Evolutionary conservation across 2,329 filamentous ascomycete species (phyloP), one percentile per base, ranked within the genome.

Genomic region (Aspergillus brunneoviolaceus): DNA sequence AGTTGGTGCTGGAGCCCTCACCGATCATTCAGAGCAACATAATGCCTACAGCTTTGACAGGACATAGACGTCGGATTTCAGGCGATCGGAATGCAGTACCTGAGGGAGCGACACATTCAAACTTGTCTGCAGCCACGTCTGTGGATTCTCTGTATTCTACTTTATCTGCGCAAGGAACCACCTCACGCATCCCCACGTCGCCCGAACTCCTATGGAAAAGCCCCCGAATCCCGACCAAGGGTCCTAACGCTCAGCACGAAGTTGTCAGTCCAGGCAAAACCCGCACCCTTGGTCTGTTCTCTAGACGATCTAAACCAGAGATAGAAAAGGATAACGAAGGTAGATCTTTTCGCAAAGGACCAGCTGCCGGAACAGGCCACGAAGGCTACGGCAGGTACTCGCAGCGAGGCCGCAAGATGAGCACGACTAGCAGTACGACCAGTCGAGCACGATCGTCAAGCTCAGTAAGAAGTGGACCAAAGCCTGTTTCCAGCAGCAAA

Each of bases 311-410:
- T 14, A 96, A 91, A 74, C 81, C 85, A 0, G 81, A 85, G 0
- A 72, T 84, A 4, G 81, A 86, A 48, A 72, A 75, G n/a, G 61
- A 76, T 21, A 61, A 73, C 0, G 83, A 87, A 84, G 70, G 81
- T 83, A 42, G 86, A 83, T 71, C 79, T 7, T 62, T 79, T 25
- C 84, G 89, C 29, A 94, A 92, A 74, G 93, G 94, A 0, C 94
- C 94, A 23, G 86, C 85, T 16, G 94, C 94, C 47, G 94, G 94
- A n/a, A 98, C 94, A 42, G 94, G 94, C 0, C 92, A 98, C 69
- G 94, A 98, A 77, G 79, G 79, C 29, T 83, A 84, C 65, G 79
- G 79, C 12, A 82, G 74, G 65, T 80, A 82, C 67, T 72, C 73
- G 4, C 74, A 76, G 58, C 73, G 80, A 48, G 79, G 79, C 49